phyloP scores from a whole-genome alignment of 2,329 filamentous ascomycete genomes.

The Cladosporium sp. region DNA sequence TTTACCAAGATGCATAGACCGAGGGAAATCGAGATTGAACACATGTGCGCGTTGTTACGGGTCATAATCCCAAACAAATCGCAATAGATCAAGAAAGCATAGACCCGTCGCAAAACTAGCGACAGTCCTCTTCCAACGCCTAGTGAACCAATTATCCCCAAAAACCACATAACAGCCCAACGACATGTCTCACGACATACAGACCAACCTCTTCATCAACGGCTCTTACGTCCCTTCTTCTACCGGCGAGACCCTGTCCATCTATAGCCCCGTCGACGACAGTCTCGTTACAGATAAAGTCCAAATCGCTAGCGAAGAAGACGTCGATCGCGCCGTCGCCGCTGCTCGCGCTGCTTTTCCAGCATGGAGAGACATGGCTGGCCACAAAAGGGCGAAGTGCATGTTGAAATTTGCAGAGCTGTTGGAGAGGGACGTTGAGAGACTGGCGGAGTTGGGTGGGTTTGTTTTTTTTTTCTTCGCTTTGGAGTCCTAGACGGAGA shows the following conservation, averaged over 20 bases:
- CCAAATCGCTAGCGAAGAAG: conserved; percentile 46
- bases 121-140: background rate
- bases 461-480: conserved; percentile 36
- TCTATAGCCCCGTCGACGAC: conserved; percentile 49
- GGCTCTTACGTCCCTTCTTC: conserved; percentile 23
- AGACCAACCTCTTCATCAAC: conserved; percentile 37
- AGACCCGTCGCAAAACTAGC: too few species aligned
- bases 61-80: background rate
- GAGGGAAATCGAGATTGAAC: too few species aligned
- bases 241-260: conserved; percentile 43
- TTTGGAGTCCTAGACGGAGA: too few species aligned
- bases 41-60: too few species aligned
- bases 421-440: conserved; percentile 40
- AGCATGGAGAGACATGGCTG: conserved; percentile 60
- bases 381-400: conserved; percentile 61
- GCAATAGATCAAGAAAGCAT: background rate
- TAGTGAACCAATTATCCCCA: background rate
- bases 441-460: conserved; percentile 48
- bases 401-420: conserved; percentile 59
- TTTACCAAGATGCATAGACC: too few species aligned
- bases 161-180: background rate
- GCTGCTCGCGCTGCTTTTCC: conserved; percentile 63
- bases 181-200: conserved; percentile 26
- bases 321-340: conserved; percentile 53
- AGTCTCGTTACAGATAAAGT: conserved; percentile 49